Conservation (phyloP, 1,284 basidiomycete genomes). For the Naganishia sp. region DNA sequence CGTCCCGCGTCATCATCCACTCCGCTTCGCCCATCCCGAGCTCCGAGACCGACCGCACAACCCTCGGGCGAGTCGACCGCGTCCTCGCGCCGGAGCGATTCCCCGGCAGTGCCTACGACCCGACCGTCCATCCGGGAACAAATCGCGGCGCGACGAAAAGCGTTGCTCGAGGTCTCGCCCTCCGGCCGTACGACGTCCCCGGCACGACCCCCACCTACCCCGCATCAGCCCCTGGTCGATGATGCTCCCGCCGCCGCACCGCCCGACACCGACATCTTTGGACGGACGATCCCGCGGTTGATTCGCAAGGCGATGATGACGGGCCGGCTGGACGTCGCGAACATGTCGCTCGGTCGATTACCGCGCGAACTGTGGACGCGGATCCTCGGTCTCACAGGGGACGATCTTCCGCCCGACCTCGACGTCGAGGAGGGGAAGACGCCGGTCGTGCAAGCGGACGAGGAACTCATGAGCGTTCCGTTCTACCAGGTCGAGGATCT, state of each 20-base stretch:
- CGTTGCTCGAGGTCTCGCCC: slow-evolving; percentile 12
- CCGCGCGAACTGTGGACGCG: slow-evolving; percentile 48
- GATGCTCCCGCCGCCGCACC: too few relatives aligned
- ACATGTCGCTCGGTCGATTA: slow-evolving; percentile 41
- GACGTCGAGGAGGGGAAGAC: background rate
- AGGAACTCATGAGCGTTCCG: slow-evolving; percentile 23
- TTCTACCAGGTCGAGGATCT: slow-evolving; percentile 50
- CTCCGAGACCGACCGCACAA: too few relatives aligned
- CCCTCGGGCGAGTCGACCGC: too few relatives aligned
- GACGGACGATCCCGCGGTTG: slow-evolving; percentile 13
- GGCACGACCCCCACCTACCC: too few relatives aligned
- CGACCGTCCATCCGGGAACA: slow-evolving; percentile 28
- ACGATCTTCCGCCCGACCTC: slow-evolving; percentile 37
- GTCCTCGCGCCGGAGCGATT: too few relatives aligned
- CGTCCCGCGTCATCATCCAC: too few relatives aligned
- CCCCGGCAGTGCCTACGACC: too few relatives aligned
- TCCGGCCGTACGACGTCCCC: background rate
- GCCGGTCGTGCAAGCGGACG: background rate
- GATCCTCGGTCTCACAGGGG: slow-evolving; percentile 43
- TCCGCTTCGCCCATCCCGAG: too few relatives aligned
- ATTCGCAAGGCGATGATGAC: slow-evolving; percentile 30
- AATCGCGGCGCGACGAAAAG: slow-evolving; percentile 33
- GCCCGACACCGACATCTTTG: slow-evolving; percentile 27
- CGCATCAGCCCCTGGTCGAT: too few relatives aligned
- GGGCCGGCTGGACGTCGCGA: slow-evolving; percentile 44